A percentile compares a stretch with the other conserved stretches of the same genome.
Conservation (phyloP, 495 filamentous ascomycete genomes). For the Aspergillus carlsbadensis region DNA sequence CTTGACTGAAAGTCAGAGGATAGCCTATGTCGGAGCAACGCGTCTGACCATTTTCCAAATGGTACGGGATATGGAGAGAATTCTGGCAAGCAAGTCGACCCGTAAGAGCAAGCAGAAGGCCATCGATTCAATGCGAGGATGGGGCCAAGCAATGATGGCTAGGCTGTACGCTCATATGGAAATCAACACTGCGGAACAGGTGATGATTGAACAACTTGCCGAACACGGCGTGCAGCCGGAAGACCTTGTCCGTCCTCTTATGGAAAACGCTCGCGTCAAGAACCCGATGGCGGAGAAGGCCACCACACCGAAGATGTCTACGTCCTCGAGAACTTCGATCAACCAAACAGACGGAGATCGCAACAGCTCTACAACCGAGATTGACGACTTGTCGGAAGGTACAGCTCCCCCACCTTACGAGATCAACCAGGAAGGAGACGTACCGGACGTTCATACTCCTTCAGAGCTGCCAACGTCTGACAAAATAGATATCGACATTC, state of each 20-base stretch:
- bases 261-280: slow-evolving; percentile 90
- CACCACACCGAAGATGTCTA: slow-evolving; percentile 27
- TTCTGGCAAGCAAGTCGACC: slow-evolving; percentile 50
- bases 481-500: slow-evolving; percentile 91
- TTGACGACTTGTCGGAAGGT: slow-evolving; percentile 28
- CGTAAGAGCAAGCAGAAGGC: slow-evolving; percentile 70
- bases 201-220: slow-evolving; percentile 98
- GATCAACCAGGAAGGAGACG: slow-evolving; percentile 64
- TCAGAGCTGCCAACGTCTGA: slow-evolving; percentile 76
- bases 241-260: slow-evolving; percentile 81
- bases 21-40: slow-evolving; percentile 92
- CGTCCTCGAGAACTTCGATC: slow-evolving; percentile 30
- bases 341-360: slow-evolving; percentile 26
- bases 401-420: slow-evolving; percentile 71
- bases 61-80: slow-evolving; percentile 59
- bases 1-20: slow-evolving; percentile 90
- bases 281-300: slow-evolving; percentile 75
- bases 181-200: slow-evolving; percentile 79
- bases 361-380: slow-evolving; percentile 30
- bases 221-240: slow-evolving; percentile 83
- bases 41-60: slow-evolving; percentile 76
- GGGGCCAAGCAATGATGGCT: slow-evolving; percentile 96
- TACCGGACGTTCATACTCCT: slow-evolving; percentile 73
- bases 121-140: slow-evolving; percentile 83
- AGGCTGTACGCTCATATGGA: slow-evolving; percentile 95